Evolutionary conservation across 1,284 basidiomycete species (phyloP).

Genomic region (Entoloma clypeatum): DNA sequence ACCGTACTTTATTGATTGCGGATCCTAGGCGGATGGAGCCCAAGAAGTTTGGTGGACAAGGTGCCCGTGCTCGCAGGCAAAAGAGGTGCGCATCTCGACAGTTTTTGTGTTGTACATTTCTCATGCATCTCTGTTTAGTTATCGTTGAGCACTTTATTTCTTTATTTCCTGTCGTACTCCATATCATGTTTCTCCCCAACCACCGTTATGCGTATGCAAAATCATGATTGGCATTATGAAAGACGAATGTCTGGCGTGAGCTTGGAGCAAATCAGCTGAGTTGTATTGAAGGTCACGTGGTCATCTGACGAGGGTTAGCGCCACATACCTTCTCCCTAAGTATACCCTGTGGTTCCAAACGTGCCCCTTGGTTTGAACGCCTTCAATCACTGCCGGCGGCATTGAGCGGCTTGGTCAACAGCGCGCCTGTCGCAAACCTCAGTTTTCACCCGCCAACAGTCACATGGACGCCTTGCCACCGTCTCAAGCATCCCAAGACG

Average conservation of each 20-base stretch:
- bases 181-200: slow-evolving; percentile 40
- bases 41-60: slow-evolving; percentile 97
- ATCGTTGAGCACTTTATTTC: slow-evolving; percentile 76
- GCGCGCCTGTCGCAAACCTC: background rate
- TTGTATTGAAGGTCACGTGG: too few species aligned
- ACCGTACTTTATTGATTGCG: slow-evolving; percentile 93
- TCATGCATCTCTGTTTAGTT: slow-evolving; percentile 48
- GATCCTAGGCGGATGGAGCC: slow-evolving; percentile 99
- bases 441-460: background rate
- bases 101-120: slow-evolving; percentile 1
- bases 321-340: too few species aligned
- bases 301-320: too few species aligned
- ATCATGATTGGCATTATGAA: background rate
- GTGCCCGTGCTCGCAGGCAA: slow-evolving; percentile 95
- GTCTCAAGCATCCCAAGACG: slow-evolving; percentile 9
- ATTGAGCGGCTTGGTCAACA: background rate
- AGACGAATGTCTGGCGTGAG: too few species aligned
- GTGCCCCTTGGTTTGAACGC: too few species aligned
- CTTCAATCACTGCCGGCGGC: too few species aligned
- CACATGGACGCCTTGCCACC: slow-evolving; percentile 11
- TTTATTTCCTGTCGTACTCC: slow-evolving; percentile 31
- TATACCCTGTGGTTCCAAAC: too few species aligned
- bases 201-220: slow-evolving; percentile 41
- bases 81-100: slow-evolving; percentile 62
- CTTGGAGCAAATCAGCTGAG: too few species aligned